phyloP scores from a whole-genome alignment of 345 rosid species.

The Populus tremula region DNA sequence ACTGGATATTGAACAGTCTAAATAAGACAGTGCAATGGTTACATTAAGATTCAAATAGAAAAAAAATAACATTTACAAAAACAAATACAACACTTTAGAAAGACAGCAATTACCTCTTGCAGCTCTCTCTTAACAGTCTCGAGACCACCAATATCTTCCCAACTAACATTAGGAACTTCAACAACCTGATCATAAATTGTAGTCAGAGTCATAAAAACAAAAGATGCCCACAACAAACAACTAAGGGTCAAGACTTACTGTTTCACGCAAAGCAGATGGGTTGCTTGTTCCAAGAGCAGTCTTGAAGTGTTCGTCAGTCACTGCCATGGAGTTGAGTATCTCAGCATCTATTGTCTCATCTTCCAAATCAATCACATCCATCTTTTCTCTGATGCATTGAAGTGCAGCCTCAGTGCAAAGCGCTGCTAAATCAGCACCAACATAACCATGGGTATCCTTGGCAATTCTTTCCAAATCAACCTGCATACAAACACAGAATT shows the following conservation, averaged over 20 bases:
- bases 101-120: slow-evolving; percentile 59
- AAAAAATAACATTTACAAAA: not conserved
- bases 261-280: slow-evolving; percentile 82
- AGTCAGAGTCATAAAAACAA: not conserved
- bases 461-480: slow-evolving; percentile 89
- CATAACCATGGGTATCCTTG: slow-evolving; percentile 93
- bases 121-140: slow-evolving; percentile 94
- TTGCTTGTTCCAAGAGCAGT: slow-evolving; percentile 88
- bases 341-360: slow-evolving; percentile 94
- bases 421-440: slow-evolving; percentile 98
- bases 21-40: slow-evolving; percentile 5
- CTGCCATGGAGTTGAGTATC: slow-evolving; percentile 90
- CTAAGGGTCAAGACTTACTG: slow-evolving; percentile 41
- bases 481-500: slow-evolving; percentile 31
- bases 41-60: not conserved
- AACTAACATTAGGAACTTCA: slow-evolving; percentile 84
- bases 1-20: slow-evolving; percentile 99
- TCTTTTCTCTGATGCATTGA: slow-evolving; percentile 96
- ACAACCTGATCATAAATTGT: slow-evolving; percentile 57
- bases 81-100: not conserved
- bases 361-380: slow-evolving; percentile 97
- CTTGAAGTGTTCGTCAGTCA: slow-evolving; percentile 85
- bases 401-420: slow-evolving; percentile 96
- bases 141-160: slow-evolving; percentile 96
- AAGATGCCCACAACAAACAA: not conserved